These are phyloP conservation scores for Plasmodium billcollinsi DNA, from an alignment of 169 alveolate species.

Conservation along the genomic window DNA sequence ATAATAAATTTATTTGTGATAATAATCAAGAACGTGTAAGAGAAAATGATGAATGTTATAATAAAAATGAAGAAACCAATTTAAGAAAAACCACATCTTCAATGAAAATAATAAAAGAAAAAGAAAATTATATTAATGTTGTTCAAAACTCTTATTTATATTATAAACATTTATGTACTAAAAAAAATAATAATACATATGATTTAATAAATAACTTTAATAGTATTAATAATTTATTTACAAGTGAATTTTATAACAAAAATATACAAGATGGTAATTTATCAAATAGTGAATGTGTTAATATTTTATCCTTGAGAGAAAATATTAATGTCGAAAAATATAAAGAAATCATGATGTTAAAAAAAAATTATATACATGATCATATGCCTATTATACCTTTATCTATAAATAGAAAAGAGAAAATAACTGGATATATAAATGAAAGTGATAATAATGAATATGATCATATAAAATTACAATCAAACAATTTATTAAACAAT, in stretches of 20 bases:
- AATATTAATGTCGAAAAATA: constrained; percentile 64
- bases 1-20: neutral
- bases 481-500: neutral
- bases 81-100: too few relatives aligned
- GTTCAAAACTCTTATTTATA: constrained; percentile 57
- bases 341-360: constrained; percentile 60
- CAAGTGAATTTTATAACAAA: neutral
- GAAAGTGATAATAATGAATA: constrained; percentile 3
- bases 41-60: neutral
- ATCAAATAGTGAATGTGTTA: constrained; percentile 39
- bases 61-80: neutral
- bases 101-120: neutral
- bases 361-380: constrained; percentile 70
- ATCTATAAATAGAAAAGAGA: constrained; percentile 52
- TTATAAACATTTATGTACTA: constrained; percentile 53
- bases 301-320: constrained; percentile 40
- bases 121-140: constrained; percentile 50
- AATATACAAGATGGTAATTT: constrained; percentile 8
- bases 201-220: constrained; percentile 4
- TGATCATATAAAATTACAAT: constrained; percentile 5
- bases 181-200: constrained; percentile 19
- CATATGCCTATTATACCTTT: constrained; percentile 73
- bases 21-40: neutral
- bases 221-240: neutral
- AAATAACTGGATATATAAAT: constrained; percentile 46